Conservation (phyloP, 257 asterid species). For the Capsicum pubescens region DNA sequence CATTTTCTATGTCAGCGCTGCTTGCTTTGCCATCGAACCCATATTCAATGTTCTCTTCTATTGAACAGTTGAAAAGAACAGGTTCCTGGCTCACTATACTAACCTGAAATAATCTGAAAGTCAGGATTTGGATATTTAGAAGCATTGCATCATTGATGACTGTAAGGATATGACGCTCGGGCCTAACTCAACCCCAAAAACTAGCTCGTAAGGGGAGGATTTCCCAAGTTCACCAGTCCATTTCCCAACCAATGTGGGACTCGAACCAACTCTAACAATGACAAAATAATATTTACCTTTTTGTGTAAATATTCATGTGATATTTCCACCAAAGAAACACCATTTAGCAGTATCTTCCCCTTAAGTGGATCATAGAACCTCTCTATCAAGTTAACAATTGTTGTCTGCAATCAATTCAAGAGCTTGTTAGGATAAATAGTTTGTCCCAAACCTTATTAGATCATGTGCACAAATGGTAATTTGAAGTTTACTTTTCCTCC, state of each 20-base stretch:
- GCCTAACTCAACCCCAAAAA: no score
- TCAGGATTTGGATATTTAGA: background rate
- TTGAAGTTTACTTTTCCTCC: conserved; percentile 74
- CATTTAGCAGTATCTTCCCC: conserved; percentile 69
- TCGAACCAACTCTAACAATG: no score
- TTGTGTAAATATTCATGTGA: conserved; percentile 68
- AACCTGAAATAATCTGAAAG: conserved; percentile 40
- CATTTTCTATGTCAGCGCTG: conserved; percentile 64
- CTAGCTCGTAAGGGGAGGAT: no score
- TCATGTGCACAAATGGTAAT: background rate
- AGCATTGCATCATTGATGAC: background rate
- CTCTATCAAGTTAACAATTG: conserved; percentile 86
- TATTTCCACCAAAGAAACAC: conserved; percentile 70
- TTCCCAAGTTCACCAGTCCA: no score
- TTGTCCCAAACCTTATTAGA: background rate
- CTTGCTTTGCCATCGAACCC: conserved; percentile 79
- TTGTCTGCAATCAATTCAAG: conserved; percentile 58
- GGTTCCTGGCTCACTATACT: conserved; percentile 92
- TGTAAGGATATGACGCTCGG: no score
- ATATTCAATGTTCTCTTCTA: conserved; percentile 82
- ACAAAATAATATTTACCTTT: conserved; percentile 47
- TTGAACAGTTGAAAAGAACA: conserved; percentile 83
- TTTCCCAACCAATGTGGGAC: no score
- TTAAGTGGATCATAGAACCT: conserved; percentile 76
- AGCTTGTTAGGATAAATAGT: background rate